Evolutionary conservation across 2,329 filamentous ascomycete species (phyloP).

Genomic region (Epichloe sp.): DNA sequence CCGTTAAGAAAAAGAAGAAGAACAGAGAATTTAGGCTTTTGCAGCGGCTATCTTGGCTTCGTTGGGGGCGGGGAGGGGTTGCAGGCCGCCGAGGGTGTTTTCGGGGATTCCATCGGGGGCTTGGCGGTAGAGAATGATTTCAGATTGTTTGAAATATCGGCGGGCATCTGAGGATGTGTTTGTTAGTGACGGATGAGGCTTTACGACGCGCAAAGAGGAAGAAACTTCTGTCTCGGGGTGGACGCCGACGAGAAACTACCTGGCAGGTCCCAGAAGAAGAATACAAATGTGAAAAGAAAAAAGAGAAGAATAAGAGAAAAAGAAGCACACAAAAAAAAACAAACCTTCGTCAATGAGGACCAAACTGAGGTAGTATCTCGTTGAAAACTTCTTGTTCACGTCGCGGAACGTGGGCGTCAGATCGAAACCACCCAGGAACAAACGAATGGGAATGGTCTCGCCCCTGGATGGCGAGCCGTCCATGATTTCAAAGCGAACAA

Average conservation of each 20-base stretch:
- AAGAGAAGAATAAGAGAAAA: not conserved
- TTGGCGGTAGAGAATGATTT: constrained; percentile 93
- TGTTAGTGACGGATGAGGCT: not conserved
- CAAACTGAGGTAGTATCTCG: constrained; percentile 89
- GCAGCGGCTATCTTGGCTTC: constrained; percentile 33
- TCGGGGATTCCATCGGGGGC: constrained; percentile 38
- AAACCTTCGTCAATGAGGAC: constrained; percentile 89
- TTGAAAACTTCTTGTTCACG: constrained; percentile 99
- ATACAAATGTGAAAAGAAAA: not conserved
- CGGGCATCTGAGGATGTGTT: constrained; percentile 54
- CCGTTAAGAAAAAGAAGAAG: not conserved
- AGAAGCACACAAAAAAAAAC: constrained; percentile 11
- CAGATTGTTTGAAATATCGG: constrained; percentile 97
- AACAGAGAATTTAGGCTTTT: constrained; percentile 8
- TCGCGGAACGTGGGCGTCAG: constrained; percentile 96
- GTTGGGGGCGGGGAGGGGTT: constrained; percentile 27
- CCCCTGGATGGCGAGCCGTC: constrained; percentile 95
- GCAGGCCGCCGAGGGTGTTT: constrained; percentile 22
- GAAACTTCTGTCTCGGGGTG: too few relatives aligned
- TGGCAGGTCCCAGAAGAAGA: too few relatives aligned
- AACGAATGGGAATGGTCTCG: constrained; percentile 86
- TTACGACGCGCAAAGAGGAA: too few relatives aligned
- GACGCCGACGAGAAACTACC: too few relatives aligned
- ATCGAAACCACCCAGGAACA: constrained; percentile 96
- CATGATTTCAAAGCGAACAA: constrained; percentile 99